Conservation (phyloP, 768 basidiomycete genomes). For the Tulasnella sp. region DNA sequence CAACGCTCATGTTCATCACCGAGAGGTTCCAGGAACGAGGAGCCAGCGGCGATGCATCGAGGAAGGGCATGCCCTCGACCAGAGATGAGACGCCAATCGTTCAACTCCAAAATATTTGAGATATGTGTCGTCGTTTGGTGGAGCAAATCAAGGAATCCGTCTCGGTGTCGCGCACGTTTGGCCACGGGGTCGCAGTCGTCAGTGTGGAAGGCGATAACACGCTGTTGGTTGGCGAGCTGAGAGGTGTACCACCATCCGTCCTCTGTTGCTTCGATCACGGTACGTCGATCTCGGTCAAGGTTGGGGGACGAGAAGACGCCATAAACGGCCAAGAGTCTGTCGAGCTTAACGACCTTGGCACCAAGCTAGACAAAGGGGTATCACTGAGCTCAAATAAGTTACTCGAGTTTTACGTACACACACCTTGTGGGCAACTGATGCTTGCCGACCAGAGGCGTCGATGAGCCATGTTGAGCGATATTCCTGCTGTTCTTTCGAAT, state of each 20-base stretch:
- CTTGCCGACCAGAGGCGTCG: constrained; percentile 31
- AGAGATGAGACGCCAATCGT: constrained; percentile 22
- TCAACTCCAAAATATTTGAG: constrained; percentile 18
- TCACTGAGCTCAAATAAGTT: background rate
- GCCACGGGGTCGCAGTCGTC: constrained; percentile 21
- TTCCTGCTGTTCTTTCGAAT: background rate
- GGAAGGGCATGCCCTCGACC: constrained; percentile 17
- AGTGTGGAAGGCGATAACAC: constrained; percentile 30
- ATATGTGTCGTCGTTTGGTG: constrained; percentile 24
- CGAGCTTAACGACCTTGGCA: constrained; percentile 22
- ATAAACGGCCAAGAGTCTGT: constrained; percentile 26
- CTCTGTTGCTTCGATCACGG: constrained; percentile 29
- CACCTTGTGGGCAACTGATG: constrained; percentile 26
- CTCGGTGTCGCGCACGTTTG: constrained; percentile 23
- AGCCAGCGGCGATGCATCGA: constrained; percentile 26
- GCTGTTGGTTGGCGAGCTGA: constrained; percentile 23
- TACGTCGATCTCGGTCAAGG: constrained; percentile 26
- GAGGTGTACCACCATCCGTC: constrained; percentile 32
- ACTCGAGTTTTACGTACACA: background rate
- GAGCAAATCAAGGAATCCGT: constrained; percentile 27
- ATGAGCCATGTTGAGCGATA: constrained; percentile 26
- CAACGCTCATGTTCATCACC: constrained; percentile 22
- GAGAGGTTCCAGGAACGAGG: constrained; percentile 23
- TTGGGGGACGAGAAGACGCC: constrained; percentile 21
- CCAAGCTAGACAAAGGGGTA: constrained; percentile 21